Evolutionary conservation across 108 stramenopile genomes (phyloP), one percentile per base, ranked within the genome.

Genomic region (Parmales sp.): DNA sequence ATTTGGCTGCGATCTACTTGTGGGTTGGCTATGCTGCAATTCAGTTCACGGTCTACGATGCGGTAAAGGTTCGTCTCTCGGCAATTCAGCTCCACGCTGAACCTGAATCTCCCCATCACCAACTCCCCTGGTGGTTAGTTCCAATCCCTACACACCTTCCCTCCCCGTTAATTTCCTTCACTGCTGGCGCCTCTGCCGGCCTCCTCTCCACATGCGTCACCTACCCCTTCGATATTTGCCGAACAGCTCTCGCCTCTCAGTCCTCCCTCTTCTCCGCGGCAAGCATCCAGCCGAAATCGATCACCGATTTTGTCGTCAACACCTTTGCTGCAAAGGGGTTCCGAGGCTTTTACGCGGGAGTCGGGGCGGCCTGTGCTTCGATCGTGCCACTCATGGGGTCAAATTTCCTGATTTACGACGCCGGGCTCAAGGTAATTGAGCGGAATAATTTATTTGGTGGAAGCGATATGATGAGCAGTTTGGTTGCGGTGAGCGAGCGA

Each of bases 371-470:
- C 31, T 39, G 90, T 5, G 64, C 88, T 43, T 83, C 83, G 69
- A 90, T 97, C 54, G 70, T 93, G 6, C 95, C 95, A 0, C 90
- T 93, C 68, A 95, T 97, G 92, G 95, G 95, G 4, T 34, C 94
- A 0, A 91, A 91, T 45, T 97, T 97, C 79, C 75, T 82, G 19
- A 76, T 92, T 45, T 93, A 95, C 71, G 95, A 94, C 73, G 41
- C 49, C 3, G 51, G 90, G 16, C 77, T 85, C 19, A 29, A 37
- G 29, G 51, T 69, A 38, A 79, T 76, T 20, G 78, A 78, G 68
- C 65, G 69, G 37, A 41, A 16, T 51, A 37, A 34, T 51, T 20
- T 3, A 63, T 28, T 19, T 19, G 25, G 0, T 65, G 37, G 64
- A 50, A 48, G 63, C n/a, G 39, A 22, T 34, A 9, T 26, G 68